phyloP scores from a whole-genome alignment of 768 basidiomycete genomes.

The Vararia minispora region DNA sequence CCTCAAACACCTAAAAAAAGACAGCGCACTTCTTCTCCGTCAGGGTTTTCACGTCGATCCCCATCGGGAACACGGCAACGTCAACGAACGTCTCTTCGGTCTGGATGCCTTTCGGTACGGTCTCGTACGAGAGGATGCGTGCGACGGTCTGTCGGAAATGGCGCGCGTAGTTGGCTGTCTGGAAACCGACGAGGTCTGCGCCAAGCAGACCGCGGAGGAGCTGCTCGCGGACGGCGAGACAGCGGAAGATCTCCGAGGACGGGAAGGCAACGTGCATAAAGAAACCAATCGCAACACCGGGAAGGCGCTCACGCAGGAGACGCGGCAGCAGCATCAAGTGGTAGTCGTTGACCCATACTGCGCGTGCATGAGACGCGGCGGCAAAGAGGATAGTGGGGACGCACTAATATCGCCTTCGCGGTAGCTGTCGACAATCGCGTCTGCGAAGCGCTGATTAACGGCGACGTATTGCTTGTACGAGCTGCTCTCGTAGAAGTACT shows the following conservation, averaged over 20 bases:
- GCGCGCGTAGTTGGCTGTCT: conserved; percentile 72
- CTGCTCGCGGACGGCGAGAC: conserved; percentile 66
- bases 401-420: conserved; percentile 78
- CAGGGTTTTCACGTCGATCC: conserved; percentile 67
- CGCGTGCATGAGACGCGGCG: conserved; percentile 3
- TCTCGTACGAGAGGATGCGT: conserved; percentile 70
- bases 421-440: conserved; percentile 69
- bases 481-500: conserved; percentile 64
- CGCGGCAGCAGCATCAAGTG: conserved; percentile 89
- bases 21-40: conserved; percentile 51
- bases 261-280: conserved; percentile 98
- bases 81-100: conserved; percentile 65
- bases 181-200: conserved; percentile 90
- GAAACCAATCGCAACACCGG: conserved; percentile 71
- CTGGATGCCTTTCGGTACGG: conserved; percentile 75
- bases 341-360: conserved; percentile 88
- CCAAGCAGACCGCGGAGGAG: conserved; percentile 84
- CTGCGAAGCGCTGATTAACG: conserved; percentile 87
- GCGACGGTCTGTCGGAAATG: conserved; percentile 82
- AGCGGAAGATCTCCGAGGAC: conserved; percentile 90
- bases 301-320: conserved; percentile 62
- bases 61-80: conserved; percentile 85
- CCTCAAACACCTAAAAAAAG: background rate
- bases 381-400: conserved; percentile 2
- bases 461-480: conserved; percentile 79